Evolutionary conservation across 345 rosid genomes (phyloP).

Genomic region (Durio zibethinus): DNA sequence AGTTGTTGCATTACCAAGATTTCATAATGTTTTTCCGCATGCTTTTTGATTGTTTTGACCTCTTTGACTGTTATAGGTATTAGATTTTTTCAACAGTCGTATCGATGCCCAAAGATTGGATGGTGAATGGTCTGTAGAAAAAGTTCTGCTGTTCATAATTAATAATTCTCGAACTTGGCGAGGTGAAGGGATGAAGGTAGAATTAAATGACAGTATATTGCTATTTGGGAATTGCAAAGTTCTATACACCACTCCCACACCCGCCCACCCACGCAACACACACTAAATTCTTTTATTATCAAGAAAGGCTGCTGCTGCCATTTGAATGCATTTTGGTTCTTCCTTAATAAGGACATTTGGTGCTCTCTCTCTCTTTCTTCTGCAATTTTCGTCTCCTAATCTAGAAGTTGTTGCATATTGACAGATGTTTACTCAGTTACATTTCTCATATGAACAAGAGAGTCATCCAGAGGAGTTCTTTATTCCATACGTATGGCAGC

Average conservation of each 20-base stretch:
- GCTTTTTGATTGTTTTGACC: neutral
- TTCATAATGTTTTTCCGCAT: neutral
- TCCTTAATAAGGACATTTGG: neutral
- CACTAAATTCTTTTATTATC: neutral
- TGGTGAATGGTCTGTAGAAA: constrained; percentile 97
- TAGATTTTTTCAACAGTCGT: constrained; percentile 87
- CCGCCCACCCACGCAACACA: neutral
- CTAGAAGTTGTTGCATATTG: neutral
- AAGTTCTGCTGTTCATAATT: constrained; percentile 75
- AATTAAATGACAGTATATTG: neutral
- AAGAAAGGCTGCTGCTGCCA: neutral
- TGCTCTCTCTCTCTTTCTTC: neutral
- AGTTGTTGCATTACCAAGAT: neutral
- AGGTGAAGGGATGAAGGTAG: constrained; percentile 95
- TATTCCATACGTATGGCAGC: constrained; percentile 88
- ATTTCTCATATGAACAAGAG: constrained; percentile 98
- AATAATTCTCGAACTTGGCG: constrained; percentile 87
- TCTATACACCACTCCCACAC: no score
- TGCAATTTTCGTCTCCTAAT: neutral
- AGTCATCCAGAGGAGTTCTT: constrained; percentile 97
- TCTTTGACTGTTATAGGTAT: constrained; percentile 46
- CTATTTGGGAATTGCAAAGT: neutral
- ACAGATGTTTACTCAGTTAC: constrained; percentile 94
- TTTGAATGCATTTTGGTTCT: neutral
- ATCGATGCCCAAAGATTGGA: constrained; percentile 80